Evolutionary conservation across 169 alveolate species (phyloP).

Genomic region (Plasmodium sp.): DNA sequence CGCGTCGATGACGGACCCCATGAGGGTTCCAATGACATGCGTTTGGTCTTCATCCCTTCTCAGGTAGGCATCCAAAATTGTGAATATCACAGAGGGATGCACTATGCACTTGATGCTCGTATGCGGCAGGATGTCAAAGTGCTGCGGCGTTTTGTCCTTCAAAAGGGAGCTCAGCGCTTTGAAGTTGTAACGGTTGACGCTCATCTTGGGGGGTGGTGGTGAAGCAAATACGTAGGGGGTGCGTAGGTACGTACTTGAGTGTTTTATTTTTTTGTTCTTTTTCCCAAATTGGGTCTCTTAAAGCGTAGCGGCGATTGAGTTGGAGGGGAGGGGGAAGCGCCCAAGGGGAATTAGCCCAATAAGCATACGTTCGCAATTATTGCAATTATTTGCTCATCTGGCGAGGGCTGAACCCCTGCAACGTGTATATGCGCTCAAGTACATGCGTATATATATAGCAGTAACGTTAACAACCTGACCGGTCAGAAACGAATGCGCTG

Average conservation of each 20-base stretch:
- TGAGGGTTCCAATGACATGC: constrained; percentile 91
- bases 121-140: constrained; percentile 85
- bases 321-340: background rate
- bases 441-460: background rate
- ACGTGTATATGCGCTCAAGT: background rate
- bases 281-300: background rate
- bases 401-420: background rate
- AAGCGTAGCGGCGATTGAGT: background rate
- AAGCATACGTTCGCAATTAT: background rate
- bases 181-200: constrained; percentile 26
- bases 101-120: constrained; percentile 88
- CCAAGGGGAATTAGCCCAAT: background rate
- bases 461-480: background rate
- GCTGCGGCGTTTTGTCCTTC: constrained; percentile 80
- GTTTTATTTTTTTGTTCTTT: background rate
- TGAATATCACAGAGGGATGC: constrained; percentile 91
- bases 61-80: constrained; percentile 92
- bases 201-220: constrained; percentile 18
- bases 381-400: background rate
- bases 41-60: constrained; percentile 92
- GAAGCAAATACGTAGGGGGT: background rate
- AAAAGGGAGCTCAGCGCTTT: constrained; percentile 44
- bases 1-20: constrained; percentile 91
- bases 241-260: background rate
- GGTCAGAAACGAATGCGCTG: background rate